Base-by-base conservation (phyloP, 192 early-diverging fungal genomes). In the Backusella liffmaniae region DNA sequence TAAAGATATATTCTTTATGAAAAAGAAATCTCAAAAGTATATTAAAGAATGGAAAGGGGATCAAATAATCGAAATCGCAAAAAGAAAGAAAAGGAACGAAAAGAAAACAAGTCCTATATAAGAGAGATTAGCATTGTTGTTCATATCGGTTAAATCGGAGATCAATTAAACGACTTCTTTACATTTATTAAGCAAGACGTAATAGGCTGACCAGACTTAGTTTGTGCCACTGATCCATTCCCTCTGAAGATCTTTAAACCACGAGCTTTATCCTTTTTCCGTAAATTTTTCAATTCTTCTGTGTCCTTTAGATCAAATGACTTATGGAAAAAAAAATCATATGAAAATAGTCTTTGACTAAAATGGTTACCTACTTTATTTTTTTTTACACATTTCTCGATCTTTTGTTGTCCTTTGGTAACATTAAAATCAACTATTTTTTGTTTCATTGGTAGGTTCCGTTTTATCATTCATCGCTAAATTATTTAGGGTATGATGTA, bases 91-190 rank as follows among this genome's bases (percentile, higher is more conserved):
- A 10, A 59, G 3, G 12, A 23, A 59, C 6, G 23, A 59, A 21
- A 53, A 23, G 8, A 21, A 26, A 59, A 9, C 18, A 49, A 49
- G 18, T 18, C 18, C 46, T 49, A 44, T 44, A 44, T 44, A 15
- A 12, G 21, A 9, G 5, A 49, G 26, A n/a, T 18, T 6, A 59
- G 53, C 53, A 59, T 59, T 59, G 51, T 53, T 53, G 53, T 59
- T 59, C 53, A 59, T 59, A 59, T 59, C n/a, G n/a, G 53, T 59
- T 59, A 59, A 59, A 59, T 59, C 53, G 53, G 53, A 59, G 53
- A 59, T 59, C 53, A 59, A 59, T 59, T 12, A 0, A 8, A 1
- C 26, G 26, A 26, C 26, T 26, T 7, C 0, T 59, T 59, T 21
- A 26, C 7, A 59, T 59, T 59, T 59, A 59, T 26, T 23, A 26